Evolutionary conservation across 2,329 filamentous ascomycete species (phyloP), one percentile per base, ranked within the genome.

Genomic region (Colletotrichum paranaense): DNA sequence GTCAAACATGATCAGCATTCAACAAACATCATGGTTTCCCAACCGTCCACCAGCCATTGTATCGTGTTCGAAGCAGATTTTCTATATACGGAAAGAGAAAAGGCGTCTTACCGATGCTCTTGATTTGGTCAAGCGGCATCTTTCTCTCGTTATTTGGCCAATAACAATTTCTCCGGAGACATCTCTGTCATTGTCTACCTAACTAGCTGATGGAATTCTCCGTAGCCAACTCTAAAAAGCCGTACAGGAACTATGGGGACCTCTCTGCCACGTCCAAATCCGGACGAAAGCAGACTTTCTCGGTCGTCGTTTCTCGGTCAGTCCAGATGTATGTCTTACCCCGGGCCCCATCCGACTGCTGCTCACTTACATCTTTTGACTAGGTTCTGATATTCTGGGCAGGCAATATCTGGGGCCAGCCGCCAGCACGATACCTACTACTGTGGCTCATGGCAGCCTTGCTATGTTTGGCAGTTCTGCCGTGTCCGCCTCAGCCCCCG

Each of bases 1-100:
- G 35, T 52, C 53, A 55, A 73, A 60, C 66, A 70, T 65, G 70
- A 73, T 73, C 66, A 60, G 56, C 66, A 60, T 62, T 32, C 22
- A 53, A 24, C 58, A 56, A 55, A 42, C 42, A n/a, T 28, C 35
- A 55, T 26, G 46, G 12, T 19, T 24, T 64, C 63, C 26, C 22
- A 32, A 26, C 49, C 55, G 53, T 35, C 28, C 38, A 56, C n/a
- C 58, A 42, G 42, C 28, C 67, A 42, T 26, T 46, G 42, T 16
- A 62, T 52, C 4, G 55, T 32, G 7, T 53, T 19, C 19, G 46
- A 28, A 56, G 59, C 42, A 69, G 70, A 64, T 49, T 5, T 69
- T 42, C 38, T 65, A 67, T 30, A 38, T 60, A 69, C 60, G 53
- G 32, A 70, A 65, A 38, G 59, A 55, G 59, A 58, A 49, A 56